phyloP scores from a whole-genome alignment of 2,329 filamentous ascomycete species.

The Epichloe aotearoae region DNA sequence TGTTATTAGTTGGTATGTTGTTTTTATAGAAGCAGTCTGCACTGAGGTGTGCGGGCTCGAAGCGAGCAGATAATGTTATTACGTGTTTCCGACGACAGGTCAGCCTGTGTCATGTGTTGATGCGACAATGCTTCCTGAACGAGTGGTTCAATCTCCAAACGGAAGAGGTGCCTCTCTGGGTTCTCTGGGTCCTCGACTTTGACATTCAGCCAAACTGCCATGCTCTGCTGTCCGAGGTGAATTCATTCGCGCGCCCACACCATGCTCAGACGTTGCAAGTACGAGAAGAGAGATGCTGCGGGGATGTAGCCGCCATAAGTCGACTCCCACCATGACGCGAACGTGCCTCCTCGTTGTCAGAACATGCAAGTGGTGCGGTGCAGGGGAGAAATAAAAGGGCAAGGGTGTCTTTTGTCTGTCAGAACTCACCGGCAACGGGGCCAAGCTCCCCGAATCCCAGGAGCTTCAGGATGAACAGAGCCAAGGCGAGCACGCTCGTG shows the following conservation, averaged over 20 bases:
- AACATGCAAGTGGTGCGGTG: no score
- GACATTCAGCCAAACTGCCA: no score
- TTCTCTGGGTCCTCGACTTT: no score
- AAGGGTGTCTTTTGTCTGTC: no score
- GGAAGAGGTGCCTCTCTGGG: no score
- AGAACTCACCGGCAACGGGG: background rate
- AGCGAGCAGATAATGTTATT: background rate
- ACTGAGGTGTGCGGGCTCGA: background rate
- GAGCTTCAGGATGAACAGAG: background rate
- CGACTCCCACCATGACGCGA: conserved; percentile 5
- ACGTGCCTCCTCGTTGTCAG: background rate
- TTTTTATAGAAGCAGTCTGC: background rate
- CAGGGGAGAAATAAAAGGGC: no score
- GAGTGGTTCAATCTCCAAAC: no score
- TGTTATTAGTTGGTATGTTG: background rate
- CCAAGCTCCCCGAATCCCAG: background rate
- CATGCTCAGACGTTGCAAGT: background rate
- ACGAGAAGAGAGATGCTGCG: conserved; percentile 3
- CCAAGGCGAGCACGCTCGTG: background rate
- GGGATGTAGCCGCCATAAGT: conserved; percentile 2
- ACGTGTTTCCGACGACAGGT: no score
- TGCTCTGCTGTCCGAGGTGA: no score
- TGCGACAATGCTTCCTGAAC: no score
- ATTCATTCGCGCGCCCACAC: background rate
- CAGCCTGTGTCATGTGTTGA: no score